Evolutionary conservation across 2,329 filamentous ascomycete genomes (phyloP), one percentile per base, ranked within the genome.

Genomic region (Aspergillus eucalypticola): DNA sequence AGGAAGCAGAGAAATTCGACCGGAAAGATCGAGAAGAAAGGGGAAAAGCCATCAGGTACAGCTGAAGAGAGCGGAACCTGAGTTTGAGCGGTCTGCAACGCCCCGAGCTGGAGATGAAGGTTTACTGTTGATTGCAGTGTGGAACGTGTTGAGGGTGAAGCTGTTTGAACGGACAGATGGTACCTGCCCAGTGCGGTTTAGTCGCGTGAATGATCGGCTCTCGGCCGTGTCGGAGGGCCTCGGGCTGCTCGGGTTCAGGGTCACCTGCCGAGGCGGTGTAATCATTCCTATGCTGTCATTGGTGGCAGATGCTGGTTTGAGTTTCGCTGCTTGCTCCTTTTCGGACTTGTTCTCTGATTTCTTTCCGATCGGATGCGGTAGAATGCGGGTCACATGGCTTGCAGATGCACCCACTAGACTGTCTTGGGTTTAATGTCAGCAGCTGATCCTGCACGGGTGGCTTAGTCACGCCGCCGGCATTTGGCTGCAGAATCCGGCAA

Each of bases 91-190:
- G 46, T 50, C 46, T 50, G 46, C 46, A 50, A 29, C 8, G 25
- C 46, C 10, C 46, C 46, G n/a, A 11, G 25, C 46, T 50, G 46
- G 46, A 50, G 46, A 50, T 50, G 46, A 50, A 50, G 46, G 46
- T 50, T 50, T 29, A 50, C 29, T 29, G 13, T 50, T 32, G 46
- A 50, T 50, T 27, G 46, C 25, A 44, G 41, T 50, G 46, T 50
- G 46, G 46, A 50, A 50, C 46, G 46, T 35, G 32, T 35, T 35
- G 32, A 35, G 32, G 32, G 46, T 50, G 25, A 50, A 50, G 46
- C 46, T 50, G 46, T 50, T 35, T 50, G 25, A 50, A 29, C 25
- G 25, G 46, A 29, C n/a, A 32, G 25, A 29, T 29, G 46, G 23
- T 29, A 50, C 46, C 46, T 50, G 23, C 46, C 46, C 46, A 29